Percentiles rank a stretch among this genome's conserved stretches.
Conservation (phyloP, 2,329 filamentous ascomycete species). For the Biscogniauxia sp. region DNA sequence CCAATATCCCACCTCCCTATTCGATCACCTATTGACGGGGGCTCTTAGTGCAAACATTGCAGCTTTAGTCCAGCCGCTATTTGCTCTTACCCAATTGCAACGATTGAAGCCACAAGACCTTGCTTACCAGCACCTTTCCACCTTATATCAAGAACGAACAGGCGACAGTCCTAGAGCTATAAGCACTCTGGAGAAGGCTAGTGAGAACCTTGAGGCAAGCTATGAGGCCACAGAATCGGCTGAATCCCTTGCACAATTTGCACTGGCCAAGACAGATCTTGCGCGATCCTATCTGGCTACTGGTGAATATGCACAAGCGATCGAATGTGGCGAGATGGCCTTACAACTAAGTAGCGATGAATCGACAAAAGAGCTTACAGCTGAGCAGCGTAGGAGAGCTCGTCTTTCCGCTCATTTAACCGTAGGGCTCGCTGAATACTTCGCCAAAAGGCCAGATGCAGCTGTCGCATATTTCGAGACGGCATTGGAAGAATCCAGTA, state of each 20-base stretch:
- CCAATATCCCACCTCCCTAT: slow-evolving; percentile 77
- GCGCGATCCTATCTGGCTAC: slow-evolving; percentile 77
- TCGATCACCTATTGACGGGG: slow-evolving; percentile 72
- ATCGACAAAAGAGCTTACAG: slow-evolving; percentile 62
- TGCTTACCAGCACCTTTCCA: slow-evolving; percentile 71
- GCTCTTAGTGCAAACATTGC: slow-evolving; percentile 50
- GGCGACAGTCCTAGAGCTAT: slow-evolving; percentile 66
- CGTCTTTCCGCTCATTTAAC: slow-evolving; percentile 84
- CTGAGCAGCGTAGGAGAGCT: slow-evolving; percentile 64
- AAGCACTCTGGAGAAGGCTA: slow-evolving; percentile 62
- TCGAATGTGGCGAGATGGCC: slow-evolving; percentile 77
- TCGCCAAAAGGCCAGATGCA: slow-evolving; percentile 60
- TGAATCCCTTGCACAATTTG: slow-evolving; percentile 70
- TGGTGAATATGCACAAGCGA: slow-evolving; percentile 63
- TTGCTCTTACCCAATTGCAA: slow-evolving; percentile 80
- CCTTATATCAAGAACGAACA: slow-evolving; percentile 79
- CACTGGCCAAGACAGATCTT: slow-evolving; percentile 81
- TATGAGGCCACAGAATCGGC: slow-evolving; percentile 83
- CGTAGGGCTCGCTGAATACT: slow-evolving; percentile 79
- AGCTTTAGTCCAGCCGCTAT: slow-evolving; percentile 79
- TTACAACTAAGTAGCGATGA: slow-evolving; percentile 75
- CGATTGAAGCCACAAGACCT: slow-evolving; percentile 69
- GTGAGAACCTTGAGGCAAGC: slow-evolving; percentile 68
- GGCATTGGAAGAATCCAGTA: slow-evolving; percentile 72
- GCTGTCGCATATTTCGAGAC: slow-evolving; percentile 78